Base-by-base conservation (phyloP, 768 basidiomycete species). In the Mycena vitilis region DNA sequence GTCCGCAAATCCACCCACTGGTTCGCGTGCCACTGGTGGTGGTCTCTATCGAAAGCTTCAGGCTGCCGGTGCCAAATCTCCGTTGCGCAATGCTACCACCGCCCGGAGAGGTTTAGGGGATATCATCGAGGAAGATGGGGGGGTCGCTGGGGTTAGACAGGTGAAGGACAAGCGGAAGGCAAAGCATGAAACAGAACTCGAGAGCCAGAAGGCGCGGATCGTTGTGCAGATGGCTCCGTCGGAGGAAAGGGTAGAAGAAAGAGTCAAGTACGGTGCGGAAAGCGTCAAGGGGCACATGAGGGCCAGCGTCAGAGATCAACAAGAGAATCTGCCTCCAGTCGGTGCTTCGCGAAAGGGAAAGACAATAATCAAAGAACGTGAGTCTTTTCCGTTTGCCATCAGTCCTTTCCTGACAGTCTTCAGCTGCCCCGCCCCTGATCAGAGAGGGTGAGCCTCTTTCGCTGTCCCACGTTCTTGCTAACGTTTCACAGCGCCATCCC, bases 171-270 rank as follows among this genome's bases (percentile, higher is more conserved):
- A 81, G 59, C 70, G 76, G 68, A 74, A 82, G 56, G 69, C 75
- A 70, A 82, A 81, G 77, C 86, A 74, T 70, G 81, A 83, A 81
- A 92, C 95, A 79, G 94, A 95, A 79, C 81, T 96, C 44, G 95
- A 95, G 77, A 88, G 89, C 13, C 95, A 96, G 81, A 97, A 97
- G 80, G 95, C 95, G 55, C 85, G 95, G 63, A 96, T 97, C 66
- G 95, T 97, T 2, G 93, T 94, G 56, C 94, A 96, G 82, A 96
- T 96, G 95, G 94, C 89, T 4, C 91, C 91, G 62, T 78, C 75
- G 69, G 78, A 80, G 10, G 69, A 60, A 20, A 77, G 75, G 63
- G 78, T 75, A 51, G 80, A 78, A 70, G 77, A 80, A 36, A 75
- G 78, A 60, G 60, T 54, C 59, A 67, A 58, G 57, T 49, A 60